Conservation (phyloP, 2,329 filamentous ascomycete genomes). For the Albophoma yamanashiensis region DNA sequence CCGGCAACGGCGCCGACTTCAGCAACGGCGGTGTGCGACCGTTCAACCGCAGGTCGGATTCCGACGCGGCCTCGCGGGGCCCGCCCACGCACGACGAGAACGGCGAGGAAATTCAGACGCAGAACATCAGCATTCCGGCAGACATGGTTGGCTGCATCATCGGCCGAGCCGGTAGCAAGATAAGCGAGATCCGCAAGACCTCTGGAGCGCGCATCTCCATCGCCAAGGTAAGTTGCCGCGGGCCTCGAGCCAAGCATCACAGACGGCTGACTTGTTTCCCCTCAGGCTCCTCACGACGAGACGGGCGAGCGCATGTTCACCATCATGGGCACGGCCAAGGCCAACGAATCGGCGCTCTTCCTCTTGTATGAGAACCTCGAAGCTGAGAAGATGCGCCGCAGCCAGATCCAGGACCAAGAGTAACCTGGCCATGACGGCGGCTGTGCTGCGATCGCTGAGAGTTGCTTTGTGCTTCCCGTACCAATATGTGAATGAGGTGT, state of each 20-base stretch:
- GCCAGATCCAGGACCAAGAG: conserved; percentile 54
- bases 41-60: conserved; percentile 72
- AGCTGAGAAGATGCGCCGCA: conserved; percentile 97
- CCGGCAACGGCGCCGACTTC: conserved; percentile 95
- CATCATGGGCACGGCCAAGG: conserved; percentile 88
- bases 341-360: conserved; percentile 93
- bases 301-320: conserved; percentile 99
- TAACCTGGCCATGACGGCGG: conserved; percentile 20
- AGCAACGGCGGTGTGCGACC: conserved; percentile 61
- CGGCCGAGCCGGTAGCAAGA: conserved; percentile 88
- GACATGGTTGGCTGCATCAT: conserved; percentile 99
- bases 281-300: conserved; percentile 79
- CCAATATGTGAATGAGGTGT: conserved; percentile 17
- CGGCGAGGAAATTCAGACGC: conserved; percentile 93
- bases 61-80: conserved; percentile 68
- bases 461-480: conserved; percentile 17
- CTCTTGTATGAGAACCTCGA: conserved; percentile 98
- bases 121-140: conserved; percentile 98
- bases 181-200: conserved; percentile 95
- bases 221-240: conserved; percentile 56
- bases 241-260: no score
- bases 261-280: not conserved
- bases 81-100: conserved; percentile 89
- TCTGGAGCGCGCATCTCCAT: conserved; percentile 97
- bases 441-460: conserved; percentile 9